phyloP scores from a whole-genome alignment of 2,329 filamentous ascomycete species.

The Clarireedia homoeocarpa region DNA sequence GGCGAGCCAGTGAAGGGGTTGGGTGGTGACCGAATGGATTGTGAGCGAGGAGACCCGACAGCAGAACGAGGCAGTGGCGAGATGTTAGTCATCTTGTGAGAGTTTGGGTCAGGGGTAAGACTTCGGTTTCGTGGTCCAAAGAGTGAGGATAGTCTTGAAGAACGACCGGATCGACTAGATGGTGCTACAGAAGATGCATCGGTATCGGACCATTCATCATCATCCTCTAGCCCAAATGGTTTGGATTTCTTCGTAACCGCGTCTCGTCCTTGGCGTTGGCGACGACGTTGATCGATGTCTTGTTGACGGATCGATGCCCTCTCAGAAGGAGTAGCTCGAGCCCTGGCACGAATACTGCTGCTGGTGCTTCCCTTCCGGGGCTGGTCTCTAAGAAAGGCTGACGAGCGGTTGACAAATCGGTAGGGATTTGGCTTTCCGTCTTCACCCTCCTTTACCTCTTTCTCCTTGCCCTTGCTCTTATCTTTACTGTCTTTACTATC shows the following conservation, averaged over 20 bases:
- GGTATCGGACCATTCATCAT: slow-evolving; percentile 4
- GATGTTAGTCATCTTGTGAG: background rate
- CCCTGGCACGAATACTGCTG: background rate
- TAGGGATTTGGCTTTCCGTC: background rate
- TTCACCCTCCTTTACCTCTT: background rate
- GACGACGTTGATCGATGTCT: background rate
- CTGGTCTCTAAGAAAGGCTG: background rate
- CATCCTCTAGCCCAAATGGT: background rate
- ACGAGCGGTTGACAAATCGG: background rate
- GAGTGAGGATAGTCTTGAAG: background rate
- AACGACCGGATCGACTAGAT: background rate
- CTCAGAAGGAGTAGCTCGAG: background rate
- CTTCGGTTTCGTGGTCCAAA: slow-evolving; percentile 2
- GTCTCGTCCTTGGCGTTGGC: background rate
- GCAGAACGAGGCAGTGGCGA: background rate
- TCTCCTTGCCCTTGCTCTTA: background rate
- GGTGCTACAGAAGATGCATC: background rate
- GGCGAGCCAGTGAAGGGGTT: background rate
- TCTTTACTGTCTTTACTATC: too few relatives aligned
- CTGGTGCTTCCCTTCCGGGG: background rate
- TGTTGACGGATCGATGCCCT: background rate
- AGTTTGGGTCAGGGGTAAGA: background rate
- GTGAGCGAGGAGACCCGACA: background rate
- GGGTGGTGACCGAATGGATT: too few relatives aligned
- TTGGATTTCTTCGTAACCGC: background rate